phyloP scores from a whole-genome alignment of 2,329 filamentous ascomycete genomes.

The Trichoderma oligosporum region DNA sequence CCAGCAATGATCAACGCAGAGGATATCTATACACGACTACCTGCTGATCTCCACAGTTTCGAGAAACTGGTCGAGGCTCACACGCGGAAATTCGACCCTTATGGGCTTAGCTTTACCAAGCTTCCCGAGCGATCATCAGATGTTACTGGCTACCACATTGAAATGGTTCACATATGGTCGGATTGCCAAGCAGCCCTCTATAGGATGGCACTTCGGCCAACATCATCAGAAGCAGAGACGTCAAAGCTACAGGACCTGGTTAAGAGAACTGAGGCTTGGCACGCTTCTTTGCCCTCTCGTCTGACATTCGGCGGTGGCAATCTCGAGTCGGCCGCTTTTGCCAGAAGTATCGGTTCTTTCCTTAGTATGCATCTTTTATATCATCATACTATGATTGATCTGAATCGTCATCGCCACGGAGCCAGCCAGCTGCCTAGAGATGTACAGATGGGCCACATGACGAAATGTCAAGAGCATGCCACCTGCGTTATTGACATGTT shows the following conservation, averaged over 20 bases:
- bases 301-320: constrained; percentile 55
- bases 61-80: constrained; percentile 56
- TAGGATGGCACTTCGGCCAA: constrained; percentile 32
- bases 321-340: constrained; percentile 52
- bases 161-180: constrained; percentile 62
- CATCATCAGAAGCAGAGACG: constrained; percentile 28
- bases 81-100: constrained; percentile 58
- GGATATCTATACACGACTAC: constrained; percentile 64
- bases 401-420: constrained; percentile 57
- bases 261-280: constrained; percentile 56
- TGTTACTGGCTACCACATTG: constrained; percentile 59
- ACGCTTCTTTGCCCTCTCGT: constrained; percentile 50
- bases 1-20: constrained; percentile 57
- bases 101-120: constrained; percentile 26
- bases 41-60: constrained; percentile 57
- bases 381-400: constrained; percentile 59
- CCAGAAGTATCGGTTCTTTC: constrained; percentile 54
- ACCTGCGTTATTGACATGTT: constrained; percentile 48
- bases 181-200: constrained; percentile 60
- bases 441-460: constrained; percentile 43
- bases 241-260: constrained; percentile 45
- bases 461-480: constrained; percentile 50
- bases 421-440: constrained; percentile 37
- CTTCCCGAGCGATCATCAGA: constrained; percentile 36
- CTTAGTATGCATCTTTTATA: constrained; percentile 65